A percentile compares a stretch with the other conserved stretches of the same genome.
These are phyloP conservation scores for Fusarium agapanthi DNA, from an alignment of 2,329 filamentous ascomycete genomes.

Conservation along the genomic window DNA sequence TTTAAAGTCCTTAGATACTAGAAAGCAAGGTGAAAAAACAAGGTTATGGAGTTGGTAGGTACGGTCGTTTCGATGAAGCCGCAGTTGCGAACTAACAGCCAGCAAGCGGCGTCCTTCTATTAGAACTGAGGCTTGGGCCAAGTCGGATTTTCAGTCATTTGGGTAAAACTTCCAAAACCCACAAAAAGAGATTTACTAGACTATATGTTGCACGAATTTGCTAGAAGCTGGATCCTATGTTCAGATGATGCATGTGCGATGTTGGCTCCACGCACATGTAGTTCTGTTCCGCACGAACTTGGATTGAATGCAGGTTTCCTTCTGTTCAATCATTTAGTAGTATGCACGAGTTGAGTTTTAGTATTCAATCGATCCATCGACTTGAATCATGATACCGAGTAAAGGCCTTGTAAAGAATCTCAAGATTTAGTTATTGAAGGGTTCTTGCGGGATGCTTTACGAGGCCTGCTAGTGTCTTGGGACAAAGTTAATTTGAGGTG, in stretches of 20 bases:
- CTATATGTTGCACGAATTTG: conserved; percentile 9
- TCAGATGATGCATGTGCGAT: background rate
- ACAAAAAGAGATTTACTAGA: conserved; percentile 24
- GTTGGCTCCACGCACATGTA: conserved; percentile 3
- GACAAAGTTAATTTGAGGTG: background rate
- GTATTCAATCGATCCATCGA: conserved; percentile 1
- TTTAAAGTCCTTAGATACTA: conserved; percentile 42
- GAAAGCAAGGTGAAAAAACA: conserved; percentile 19
- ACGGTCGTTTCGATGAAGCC: background rate
- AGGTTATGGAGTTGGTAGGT: conserved; percentile 41
- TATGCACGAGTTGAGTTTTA: conserved; percentile 1
- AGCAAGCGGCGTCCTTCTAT: conserved; percentile 32
- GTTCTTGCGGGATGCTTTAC: background rate
- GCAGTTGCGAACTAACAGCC: conserved; percentile 19
- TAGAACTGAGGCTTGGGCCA: conserved; percentile 34
- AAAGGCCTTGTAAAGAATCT: background rate
- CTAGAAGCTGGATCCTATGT: background rate
- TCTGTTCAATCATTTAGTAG: conserved; percentile 1
- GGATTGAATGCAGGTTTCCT: background rate
- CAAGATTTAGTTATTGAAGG: background rate
- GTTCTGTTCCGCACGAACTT: conserved; percentile 6
- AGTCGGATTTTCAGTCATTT: conserved; percentile 17
- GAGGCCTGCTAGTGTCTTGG: background rate
- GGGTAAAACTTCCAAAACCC: conserved; percentile 25
- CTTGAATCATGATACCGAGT: background rate